Evolutionary conservation across 2,329 filamentous ascomycete species (phyloP).

Genomic region (Seiridium cupressi): DNA sequence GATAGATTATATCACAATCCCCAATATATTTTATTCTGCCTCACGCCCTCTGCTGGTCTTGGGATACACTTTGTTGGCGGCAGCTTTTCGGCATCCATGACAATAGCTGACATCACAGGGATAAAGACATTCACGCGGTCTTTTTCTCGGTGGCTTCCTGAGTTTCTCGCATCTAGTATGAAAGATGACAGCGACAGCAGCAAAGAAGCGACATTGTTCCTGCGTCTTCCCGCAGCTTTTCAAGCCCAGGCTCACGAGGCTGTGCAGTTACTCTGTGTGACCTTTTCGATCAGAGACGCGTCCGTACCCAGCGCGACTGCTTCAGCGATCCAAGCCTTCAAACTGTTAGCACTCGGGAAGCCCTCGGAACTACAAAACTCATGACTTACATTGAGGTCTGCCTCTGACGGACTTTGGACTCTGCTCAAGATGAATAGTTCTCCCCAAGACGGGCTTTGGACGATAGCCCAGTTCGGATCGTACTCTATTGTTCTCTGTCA

Average conservation of each 20-base stretch:
- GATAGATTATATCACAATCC: too few species aligned
- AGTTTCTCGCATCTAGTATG: too few species aligned
- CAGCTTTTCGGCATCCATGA: too few species aligned
- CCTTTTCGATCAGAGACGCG: background rate
- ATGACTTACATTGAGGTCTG: constrained; percentile 13
- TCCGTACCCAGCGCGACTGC: constrained; percentile 5
- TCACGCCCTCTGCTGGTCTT: too few species aligned
- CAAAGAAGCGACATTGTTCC: too few species aligned
- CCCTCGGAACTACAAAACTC: background rate
- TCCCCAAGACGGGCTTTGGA: constrained; percentile 14
- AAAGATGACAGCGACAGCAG: too few species aligned
- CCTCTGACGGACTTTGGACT: constrained; percentile 12
- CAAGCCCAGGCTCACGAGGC: background rate
- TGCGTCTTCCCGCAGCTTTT: background rate
- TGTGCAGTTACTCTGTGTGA: constrained; percentile 7
- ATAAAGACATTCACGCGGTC: too few species aligned
- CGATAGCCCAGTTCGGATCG: constrained; percentile 15
- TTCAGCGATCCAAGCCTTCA: constrained; percentile 4
- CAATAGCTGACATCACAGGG: too few species aligned
- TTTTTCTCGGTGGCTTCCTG: too few species aligned
- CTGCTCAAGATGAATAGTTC: constrained; percentile 18
- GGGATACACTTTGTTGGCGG: too few species aligned
- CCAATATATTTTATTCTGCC: too few species aligned
- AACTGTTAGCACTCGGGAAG: background rate
- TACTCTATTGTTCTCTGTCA: constrained; percentile 11